Evolutionary conservation across 306 rosid species (phyloP).

Genomic region (Citrullus colocynthis): DNA sequence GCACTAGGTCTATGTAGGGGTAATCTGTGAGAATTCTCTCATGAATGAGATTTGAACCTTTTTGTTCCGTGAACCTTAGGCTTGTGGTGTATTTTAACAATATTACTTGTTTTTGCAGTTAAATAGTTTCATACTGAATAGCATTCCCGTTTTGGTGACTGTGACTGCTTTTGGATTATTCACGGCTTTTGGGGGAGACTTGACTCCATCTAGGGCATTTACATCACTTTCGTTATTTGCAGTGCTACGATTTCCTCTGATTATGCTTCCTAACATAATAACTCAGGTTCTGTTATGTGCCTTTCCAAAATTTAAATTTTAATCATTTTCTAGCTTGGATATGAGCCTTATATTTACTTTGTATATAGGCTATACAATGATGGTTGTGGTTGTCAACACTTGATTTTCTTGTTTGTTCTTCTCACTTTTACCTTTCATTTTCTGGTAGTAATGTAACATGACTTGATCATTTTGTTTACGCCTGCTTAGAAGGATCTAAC

Average conservation of each 20-base stretch:
- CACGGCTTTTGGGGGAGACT: slow-evolving; percentile 81
- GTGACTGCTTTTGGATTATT: slow-evolving; percentile 88
- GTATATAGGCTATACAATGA: not conserved
- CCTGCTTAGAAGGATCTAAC: not conserved
- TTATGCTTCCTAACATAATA: slow-evolving; percentile 85
- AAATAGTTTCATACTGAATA: slow-evolving; percentile 67
- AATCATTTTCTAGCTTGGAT: not conserved
- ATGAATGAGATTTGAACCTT: too few relatives aligned
- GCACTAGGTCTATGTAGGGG: too few relatives aligned
- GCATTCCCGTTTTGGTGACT: slow-evolving; percentile 80
- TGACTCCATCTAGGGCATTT: slow-evolving; percentile 93
- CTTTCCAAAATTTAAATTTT: not conserved
- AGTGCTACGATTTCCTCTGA: slow-evolving; percentile 85
- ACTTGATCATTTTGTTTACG: not conserved
- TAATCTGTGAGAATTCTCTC: too few relatives aligned
- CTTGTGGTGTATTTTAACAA: not conserved
- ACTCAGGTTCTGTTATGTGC: slow-evolving; percentile 51
- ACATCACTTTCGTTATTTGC: slow-evolving; percentile 85
- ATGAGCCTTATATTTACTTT: not conserved
- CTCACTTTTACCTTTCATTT: not conserved
- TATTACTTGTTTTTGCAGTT: slow-evolving; percentile 39
- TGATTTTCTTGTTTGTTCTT: not conserved
- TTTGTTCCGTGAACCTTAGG: too few relatives aligned
- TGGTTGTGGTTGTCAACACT: not conserved
- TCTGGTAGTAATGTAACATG: not conserved